These are phyloP conservation scores for Casuarina glauca DNA, from an alignment of 306 rosid genomes.

Conservation along the genomic window DNA sequence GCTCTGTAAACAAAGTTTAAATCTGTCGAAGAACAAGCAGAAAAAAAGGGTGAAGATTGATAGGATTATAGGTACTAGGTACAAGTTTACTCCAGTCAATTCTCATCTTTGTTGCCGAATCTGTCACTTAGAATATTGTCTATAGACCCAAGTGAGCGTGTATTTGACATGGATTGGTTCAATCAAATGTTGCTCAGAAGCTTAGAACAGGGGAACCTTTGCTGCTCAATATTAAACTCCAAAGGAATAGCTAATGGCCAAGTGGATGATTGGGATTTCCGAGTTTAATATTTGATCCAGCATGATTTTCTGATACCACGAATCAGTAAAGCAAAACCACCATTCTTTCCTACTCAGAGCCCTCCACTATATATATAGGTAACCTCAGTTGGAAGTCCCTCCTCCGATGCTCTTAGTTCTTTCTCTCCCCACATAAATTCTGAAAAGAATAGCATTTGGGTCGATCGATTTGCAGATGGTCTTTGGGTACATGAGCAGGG, in stretches of 20 bases:
- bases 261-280: constrained; percentile 25
- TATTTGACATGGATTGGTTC: background rate
- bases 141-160: background rate
- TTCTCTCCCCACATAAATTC: background rate
- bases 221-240: background rate
- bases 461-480: background rate
- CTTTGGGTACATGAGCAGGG: background rate
- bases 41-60: background rate
- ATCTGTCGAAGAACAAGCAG: background rate
- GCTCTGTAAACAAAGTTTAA: background rate
- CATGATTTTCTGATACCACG: constrained; percentile 1
- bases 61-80: background rate
- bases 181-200: background rate
- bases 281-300: background rate
- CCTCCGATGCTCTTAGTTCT: background rate
- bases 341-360: background rate
- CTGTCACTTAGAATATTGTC: background rate
- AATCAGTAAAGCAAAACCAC: background rate
- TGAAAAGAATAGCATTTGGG: background rate
- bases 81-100: background rate
- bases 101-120: background rate
- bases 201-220: background rate
- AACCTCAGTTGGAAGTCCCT: background rate
- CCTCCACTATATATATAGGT: constrained; percentile 2
- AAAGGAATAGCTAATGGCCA: constrained; percentile 17